These are phyloP conservation scores for Talaromyces sp. DNA, from an alignment of 2,329 filamentous ascomycete species.

Conservation along the genomic window DNA sequence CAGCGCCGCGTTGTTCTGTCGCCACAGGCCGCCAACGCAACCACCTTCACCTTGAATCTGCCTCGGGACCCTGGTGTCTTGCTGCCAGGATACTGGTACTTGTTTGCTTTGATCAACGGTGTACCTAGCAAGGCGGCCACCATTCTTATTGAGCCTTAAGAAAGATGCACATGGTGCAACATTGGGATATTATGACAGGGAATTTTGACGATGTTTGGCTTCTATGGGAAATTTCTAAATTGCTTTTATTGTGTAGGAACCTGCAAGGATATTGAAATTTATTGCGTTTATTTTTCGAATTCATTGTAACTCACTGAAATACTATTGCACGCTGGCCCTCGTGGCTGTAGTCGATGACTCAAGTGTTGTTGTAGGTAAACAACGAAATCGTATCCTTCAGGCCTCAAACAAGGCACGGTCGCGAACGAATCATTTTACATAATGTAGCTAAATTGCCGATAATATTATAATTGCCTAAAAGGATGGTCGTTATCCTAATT, in stretches of 20 bases:
- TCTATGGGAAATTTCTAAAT: neutral
- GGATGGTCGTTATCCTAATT: neutral
- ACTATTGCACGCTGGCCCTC: no score
- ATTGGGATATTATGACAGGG: neutral
- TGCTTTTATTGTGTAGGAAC: neutral
- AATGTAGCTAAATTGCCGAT: neutral
- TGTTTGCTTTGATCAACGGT: slow-evolving; percentile 48
- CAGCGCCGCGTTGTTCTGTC: slow-evolving; percentile 49
- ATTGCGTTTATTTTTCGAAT: neutral
- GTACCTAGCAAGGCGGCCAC: slow-evolving; percentile 46
- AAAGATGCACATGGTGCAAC: neutral
- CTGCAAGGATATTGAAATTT: neutral
- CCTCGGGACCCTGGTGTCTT: slow-evolving; percentile 47
- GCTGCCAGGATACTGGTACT: slow-evolving; percentile 50
- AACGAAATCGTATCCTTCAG: no score
- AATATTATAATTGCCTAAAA: neutral
- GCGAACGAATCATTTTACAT: neutral
- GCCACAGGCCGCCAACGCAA: slow-evolving; percentile 20
- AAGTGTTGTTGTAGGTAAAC: neutral
- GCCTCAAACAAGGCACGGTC: no score
- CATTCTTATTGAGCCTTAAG: slow-evolving; percentile 25
- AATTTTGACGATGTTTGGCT: neutral
- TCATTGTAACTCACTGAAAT: neutral
- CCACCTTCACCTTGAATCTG: slow-evolving; percentile 36
- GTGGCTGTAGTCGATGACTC: neutral